A percentile compares a stretch with the other conserved stretches of the same genome.
phyloP scores from a whole-genome alignment of 495 filamentous ascomycete genomes.

The Tetracladium marchalianum region DNA sequence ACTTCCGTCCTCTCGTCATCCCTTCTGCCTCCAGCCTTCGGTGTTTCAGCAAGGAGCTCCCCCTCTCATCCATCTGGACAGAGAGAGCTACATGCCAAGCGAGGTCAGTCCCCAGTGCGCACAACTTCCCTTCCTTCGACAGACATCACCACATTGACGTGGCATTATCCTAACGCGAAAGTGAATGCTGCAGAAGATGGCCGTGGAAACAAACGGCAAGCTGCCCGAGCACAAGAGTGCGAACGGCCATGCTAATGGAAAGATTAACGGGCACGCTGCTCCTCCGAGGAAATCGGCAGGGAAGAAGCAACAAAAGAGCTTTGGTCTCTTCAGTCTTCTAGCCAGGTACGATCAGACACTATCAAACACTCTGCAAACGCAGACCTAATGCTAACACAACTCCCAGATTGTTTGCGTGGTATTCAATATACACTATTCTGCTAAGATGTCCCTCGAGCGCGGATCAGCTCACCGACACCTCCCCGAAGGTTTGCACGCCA shows the following conservation, averaged over 20 bases:
- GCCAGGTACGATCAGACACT: slow-evolving; percentile 44
- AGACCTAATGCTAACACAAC: not conserved
- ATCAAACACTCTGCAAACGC: slow-evolving; percentile 2
- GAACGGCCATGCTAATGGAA: slow-evolving; percentile 3
- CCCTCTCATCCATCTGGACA: not conserved
- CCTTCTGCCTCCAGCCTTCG: no score
- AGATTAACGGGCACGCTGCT: slow-evolving; percentile 14
- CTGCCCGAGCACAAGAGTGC: slow-evolving; percentile 7
- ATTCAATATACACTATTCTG: slow-evolving; percentile 64
- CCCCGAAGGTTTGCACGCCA: slow-evolving; percentile 74
- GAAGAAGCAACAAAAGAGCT: slow-evolving; percentile 23
- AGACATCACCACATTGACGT: not conserved
- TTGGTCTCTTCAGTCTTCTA: slow-evolving; percentile 43
- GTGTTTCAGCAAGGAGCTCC: not conserved
- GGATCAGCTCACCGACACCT: slow-evolving; percentile 53
- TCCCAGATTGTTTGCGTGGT: slow-evolving; percentile 73
- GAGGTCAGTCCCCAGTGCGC: slow-evolving; percentile 1
- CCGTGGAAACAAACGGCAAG: slow-evolving; percentile 13
- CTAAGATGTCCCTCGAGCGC: slow-evolving; percentile 72
- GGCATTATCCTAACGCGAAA: not conserved
- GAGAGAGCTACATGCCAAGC: not conserved
- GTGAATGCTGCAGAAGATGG: slow-evolving; percentile 19
- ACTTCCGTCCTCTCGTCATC: no score
- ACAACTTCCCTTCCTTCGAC: not conserved
- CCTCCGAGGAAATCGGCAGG: slow-evolving; percentile 7